Conservation (phyloP, 2,329 filamentous ascomycete genomes). For the Neonectria magnoliae region DNA sequence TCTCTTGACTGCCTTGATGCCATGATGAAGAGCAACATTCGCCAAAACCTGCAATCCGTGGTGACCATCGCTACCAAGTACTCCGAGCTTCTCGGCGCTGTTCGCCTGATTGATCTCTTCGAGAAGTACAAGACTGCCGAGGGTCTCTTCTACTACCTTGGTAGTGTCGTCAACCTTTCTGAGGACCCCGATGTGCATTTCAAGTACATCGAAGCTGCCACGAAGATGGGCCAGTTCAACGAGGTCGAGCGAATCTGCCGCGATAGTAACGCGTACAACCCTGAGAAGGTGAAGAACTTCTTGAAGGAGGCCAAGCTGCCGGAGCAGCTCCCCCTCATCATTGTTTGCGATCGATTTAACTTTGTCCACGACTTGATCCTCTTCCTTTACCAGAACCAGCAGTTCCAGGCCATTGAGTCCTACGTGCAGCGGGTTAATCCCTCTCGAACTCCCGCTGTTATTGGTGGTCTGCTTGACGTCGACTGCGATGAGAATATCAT, state of each 20-base stretch:
- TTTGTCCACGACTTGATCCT: constrained; percentile 97
- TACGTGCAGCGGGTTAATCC: constrained; percentile 99
- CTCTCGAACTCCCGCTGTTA: constrained; percentile 86
- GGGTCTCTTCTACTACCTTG: constrained; percentile 97
- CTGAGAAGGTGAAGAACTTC: constrained; percentile 99
- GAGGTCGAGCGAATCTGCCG: constrained; percentile 98
- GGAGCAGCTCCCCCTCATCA: constrained; percentile 95
- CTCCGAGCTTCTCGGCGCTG: constrained; percentile 91
- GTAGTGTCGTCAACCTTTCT: constrained; percentile 96
- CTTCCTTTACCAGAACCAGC: constrained; percentile 98
- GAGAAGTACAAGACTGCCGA: constrained; percentile 98
- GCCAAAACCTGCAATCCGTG: constrained; percentile 93
- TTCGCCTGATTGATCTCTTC: constrained; percentile 87
- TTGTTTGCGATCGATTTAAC: constrained; percentile 99
- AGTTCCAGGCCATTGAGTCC: constrained; percentile 98
- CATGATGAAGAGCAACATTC: constrained; percentile 97
- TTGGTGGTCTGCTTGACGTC: constrained; percentile 93
- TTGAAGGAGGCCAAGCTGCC: constrained; percentile 93
- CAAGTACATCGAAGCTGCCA: constrained; percentile 99
- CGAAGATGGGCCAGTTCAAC: constrained; percentile 89
- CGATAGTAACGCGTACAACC: constrained; percentile 89
- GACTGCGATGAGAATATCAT: constrained; percentile 98
- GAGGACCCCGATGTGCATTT: constrained; percentile 96
- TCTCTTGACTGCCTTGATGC: constrained; percentile 93
- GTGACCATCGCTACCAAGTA: constrained; percentile 98